These are phyloP conservation scores for Prunella vulgaris DNA, from an alignment of 257 asterid species.

Conservation along the genomic window DNA sequence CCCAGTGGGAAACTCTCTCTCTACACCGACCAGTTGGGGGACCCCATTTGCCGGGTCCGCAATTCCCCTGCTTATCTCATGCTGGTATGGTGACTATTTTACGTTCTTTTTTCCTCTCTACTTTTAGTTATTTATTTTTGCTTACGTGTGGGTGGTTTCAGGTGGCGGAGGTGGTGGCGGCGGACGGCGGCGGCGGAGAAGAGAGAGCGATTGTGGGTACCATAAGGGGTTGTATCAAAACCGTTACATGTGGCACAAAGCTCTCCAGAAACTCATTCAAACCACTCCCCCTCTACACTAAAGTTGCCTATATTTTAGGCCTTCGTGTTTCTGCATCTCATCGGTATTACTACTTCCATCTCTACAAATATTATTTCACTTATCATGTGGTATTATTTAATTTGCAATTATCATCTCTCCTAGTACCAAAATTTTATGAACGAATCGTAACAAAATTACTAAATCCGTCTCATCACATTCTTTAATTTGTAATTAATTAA, in stretches of 20 bases:
- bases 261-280: conserved; percentile 28
- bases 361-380: too few relatives aligned
- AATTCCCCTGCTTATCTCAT: conserved; percentile 85
- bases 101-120: too few relatives aligned
- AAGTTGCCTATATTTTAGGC: conserved; percentile 83
- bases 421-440: too few relatives aligned
- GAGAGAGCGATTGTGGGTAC: conserved; percentile 84
- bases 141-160: conserved; percentile 12
- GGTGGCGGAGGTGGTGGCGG: conserved; percentile 73
- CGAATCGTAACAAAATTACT: too few relatives aligned
- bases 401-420: too few relatives aligned
- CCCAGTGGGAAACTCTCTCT: conserved; percentile 66
- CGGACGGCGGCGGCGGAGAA: conserved; percentile 37
- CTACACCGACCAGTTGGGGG: conserved; percentile 83
- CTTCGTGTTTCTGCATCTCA: conserved; percentile 91
- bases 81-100: conserved; percentile 56
- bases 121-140: background rate
- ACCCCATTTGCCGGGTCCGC: conserved; percentile 92
- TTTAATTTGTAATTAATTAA: too few relatives aligned
- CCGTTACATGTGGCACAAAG: conserved; percentile 75
- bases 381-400: too few relatives aligned
- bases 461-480: too few relatives aligned
- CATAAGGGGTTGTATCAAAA: conserved; percentile 82
- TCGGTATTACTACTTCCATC: conserved; percentile 31
- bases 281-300: conserved; percentile 55